Base-by-base conservation (phyloP, 768 basidiomycete species). In the Hypholoma fasciculare region DNA sequence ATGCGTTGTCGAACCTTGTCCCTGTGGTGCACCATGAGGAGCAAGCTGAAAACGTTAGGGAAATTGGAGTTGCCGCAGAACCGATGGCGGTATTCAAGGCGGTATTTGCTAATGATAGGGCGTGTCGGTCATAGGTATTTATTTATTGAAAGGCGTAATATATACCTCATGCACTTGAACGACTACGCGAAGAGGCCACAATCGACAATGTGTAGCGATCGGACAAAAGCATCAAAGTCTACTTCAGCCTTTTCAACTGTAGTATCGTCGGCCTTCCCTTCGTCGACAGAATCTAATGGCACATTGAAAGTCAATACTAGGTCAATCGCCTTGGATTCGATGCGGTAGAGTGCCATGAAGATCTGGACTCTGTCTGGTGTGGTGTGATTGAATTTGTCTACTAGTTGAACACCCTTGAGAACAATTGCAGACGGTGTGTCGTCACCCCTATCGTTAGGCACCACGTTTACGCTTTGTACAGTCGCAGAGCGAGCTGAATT, bases 301-400 rank as follows among this genome's bases (percentile, higher is more conserved):
- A 90, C 80, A 72, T 96, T 98, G 67, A 88, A 88, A 16, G 90
- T 89, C 59, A 92, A 80, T 27, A 97, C 89, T 19, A 99, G 69
- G 69, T 99, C 97, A 6, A 88, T 82, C 36, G 78, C 77, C 70
- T 90, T 91, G 20, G 75, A 67, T 64, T 82, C 75, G 19, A 96
- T 76, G 36, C 96, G 85, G 75, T 87, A 98, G 12, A 98, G 79
- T 5, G 88, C 92, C 68, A 98, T 76, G 30, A 86, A 78, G 63
- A 98, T 86, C 34, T 80, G 81, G 48, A 98, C 90, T 56, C 83
- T 75, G 67, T 97, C 94, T 16, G 80, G 70, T 2, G 62, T 62
- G 5, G 71, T 63, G 52, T 76, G 74, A 72, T 90, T 89, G 76
- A 92, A 97, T 72, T 98, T 98, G 39, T 74, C 77, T 46, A 96